A percentile compares a stretch with the other conserved stretches of the same genome.
phyloP scores from a whole-genome alignment of 805 yeast species.

The Spathaspora gorwiae region DNA sequence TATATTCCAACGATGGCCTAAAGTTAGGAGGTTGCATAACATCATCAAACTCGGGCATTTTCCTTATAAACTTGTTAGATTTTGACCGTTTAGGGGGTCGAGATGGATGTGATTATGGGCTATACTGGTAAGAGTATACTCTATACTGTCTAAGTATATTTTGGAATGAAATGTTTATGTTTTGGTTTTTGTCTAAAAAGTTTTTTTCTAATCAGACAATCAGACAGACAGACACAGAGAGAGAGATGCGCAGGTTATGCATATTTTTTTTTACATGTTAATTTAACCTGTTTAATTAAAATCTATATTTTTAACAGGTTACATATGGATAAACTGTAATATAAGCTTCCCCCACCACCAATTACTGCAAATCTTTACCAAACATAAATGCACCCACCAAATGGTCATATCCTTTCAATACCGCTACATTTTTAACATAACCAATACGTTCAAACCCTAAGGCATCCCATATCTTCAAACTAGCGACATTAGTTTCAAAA shows the following conservation, averaged over 20 bases:
- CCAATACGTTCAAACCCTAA: conserved; percentile 83
- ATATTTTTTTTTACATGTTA: no score
- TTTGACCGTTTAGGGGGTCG: no score
- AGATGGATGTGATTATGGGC: background rate
- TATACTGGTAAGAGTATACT: conserved; percentile 20
- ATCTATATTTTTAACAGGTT: no score
- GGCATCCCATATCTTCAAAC: conserved; percentile 74
- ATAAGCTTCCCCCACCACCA: no score
- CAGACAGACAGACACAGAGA: no score
- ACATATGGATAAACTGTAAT: no score
- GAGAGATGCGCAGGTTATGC: no score
- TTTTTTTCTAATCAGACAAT: no score
- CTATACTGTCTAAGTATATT: conserved; percentile 27
- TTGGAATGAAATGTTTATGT: conserved; percentile 14
- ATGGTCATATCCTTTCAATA: conserved; percentile 54
- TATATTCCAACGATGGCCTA: conserved; percentile 39
- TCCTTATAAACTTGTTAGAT: background rate
- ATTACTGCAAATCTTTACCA: conserved; percentile 52
- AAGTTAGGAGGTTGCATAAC: conserved; percentile 45
- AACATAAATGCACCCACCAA: conserved; percentile 74
- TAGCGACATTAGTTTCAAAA: conserved; percentile 73
- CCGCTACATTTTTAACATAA: conserved; percentile 65
- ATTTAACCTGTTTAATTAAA: no score
- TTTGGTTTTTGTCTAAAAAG: no score
- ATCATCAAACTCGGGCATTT: conserved; percentile 51